phyloP scores from a whole-genome alignment of 108 stramenopile genomes.

The Parietichytrium sp. region DNA sequence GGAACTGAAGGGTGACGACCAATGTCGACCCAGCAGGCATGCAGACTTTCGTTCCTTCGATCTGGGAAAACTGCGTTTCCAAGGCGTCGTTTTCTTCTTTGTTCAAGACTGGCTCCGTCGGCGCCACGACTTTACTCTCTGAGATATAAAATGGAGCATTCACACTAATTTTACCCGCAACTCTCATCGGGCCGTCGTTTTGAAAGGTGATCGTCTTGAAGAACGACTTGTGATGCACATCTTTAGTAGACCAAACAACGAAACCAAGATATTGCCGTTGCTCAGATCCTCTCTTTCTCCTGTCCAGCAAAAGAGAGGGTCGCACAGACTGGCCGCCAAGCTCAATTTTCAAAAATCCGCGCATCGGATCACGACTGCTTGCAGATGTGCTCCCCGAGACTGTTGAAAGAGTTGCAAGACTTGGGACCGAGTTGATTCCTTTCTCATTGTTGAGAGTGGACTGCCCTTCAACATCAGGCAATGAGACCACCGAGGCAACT shows the following conservation, averaged over 20 bases:
- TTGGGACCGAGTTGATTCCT: too few species aligned
- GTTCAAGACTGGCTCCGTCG: background rate
- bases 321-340: background rate
- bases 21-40: background rate
- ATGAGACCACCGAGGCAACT: too few species aligned
- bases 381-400: background rate
- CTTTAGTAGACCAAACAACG: background rate
- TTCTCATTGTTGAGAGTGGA: too few species aligned
- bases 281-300: background rate
- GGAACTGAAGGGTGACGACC: background rate
- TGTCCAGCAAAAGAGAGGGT: background rate
- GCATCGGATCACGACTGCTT: background rate
- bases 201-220: conserved; percentile 19
- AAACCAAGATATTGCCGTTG: conserved; percentile 16
- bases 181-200: background rate
- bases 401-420: background rate
- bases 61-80: background rate
- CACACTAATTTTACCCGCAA: background rate
- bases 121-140: background rate
- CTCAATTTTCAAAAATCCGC: background rate
- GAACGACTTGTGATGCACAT: background rate
- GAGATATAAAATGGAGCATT: background rate
- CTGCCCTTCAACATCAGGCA: too few species aligned
- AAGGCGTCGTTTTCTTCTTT: background rate
- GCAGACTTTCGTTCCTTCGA: background rate